Evolutionary conservation across 306 rosid genomes (phyloP), one percentile per base, ranked within the genome.

Genomic region (Vigna unguiculata): DNA sequence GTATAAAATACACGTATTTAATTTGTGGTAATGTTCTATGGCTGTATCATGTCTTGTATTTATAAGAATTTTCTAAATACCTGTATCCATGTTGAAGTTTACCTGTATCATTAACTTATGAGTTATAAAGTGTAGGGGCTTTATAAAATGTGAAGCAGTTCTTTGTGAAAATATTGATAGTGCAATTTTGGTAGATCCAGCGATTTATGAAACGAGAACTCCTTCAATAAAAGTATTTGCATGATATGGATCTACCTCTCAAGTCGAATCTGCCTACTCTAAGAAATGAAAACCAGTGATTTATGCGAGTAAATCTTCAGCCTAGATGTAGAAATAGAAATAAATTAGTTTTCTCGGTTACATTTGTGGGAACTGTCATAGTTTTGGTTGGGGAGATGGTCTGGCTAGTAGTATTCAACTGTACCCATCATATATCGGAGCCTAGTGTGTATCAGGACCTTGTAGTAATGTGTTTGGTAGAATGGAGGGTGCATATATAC

Each of bases 141-240:
- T 57, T n/a, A 57, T 24, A 57, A 5, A 22, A 77, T 49, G 2
- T 38, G 13, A 9, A 9, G 45, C 9, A 40, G 45, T 40, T 40
- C 45, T 40, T 4, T 40, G 45, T 40, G 4, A 9, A 9, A 40
- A 40, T 52, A 54, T 77, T 60, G 61, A 58, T 54, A 10, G 76
- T 47, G 60, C 57, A 58, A 38, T 66, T 67, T 73, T 62, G 45
- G 71, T n/a, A n/a, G n/a, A n/a, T n/a, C n/a, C n/a, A n/a, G n/a
- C n/a, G n/a, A n/a, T n/a, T n/a, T n/a, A n/a, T n/a, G n/a, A n/a
- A n/a, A n/a, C n/a, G n/a, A n/a, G n/a, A n/a, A n/a, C n/a, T n/a
- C n/a, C n/a, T n/a, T n/a, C n/a, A n/a, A n/a, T n/a, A n/a, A n/a
- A n/a, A n/a, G n/a, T n/a, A n/a, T n/a, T n/a, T n/a, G n/a, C n/a